phyloP scores from a whole-genome alignment of 2,329 filamentous ascomycete species.

The Penicillium verrucosum region DNA sequence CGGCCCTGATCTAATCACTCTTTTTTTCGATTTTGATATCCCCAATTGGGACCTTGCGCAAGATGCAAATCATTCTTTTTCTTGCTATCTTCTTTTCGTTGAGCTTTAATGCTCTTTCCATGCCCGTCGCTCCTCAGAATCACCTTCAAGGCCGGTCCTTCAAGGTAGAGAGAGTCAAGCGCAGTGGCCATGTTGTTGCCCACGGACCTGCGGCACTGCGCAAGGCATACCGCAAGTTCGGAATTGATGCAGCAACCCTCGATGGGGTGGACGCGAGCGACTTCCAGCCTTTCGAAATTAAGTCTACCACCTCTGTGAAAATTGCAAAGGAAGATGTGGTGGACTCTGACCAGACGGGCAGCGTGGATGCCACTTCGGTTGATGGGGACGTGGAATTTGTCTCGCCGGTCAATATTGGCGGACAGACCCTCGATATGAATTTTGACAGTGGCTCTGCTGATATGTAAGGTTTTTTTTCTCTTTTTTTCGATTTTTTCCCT shows the following conservation, averaged over 20 bases:
- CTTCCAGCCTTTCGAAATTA: constrained; percentile 31
- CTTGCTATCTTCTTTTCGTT: constrained; percentile 31
- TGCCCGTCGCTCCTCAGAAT: constrained; percentile 26
- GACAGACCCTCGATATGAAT: constrained; percentile 65
- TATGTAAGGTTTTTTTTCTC: constrained; percentile 47
- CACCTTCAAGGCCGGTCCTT: constrained; percentile 49
- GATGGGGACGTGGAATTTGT: constrained; percentile 68
- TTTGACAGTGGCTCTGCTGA: constrained; percentile 76
- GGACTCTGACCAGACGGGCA: constrained; percentile 45
- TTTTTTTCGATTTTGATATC: constrained; percentile 3
- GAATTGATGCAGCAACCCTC: constrained; percentile 49
- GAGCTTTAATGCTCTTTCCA: constrained; percentile 32
- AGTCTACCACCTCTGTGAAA: constrained; percentile 23
- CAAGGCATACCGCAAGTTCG: constrained; percentile 67
- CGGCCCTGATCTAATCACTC: constrained; percentile 17
- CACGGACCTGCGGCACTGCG: constrained; percentile 62
- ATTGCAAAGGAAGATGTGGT: constrained; percentile 25
- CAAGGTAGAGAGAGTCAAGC: constrained; percentile 57
- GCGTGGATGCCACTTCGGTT: constrained; percentile 63
- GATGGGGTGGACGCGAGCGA: constrained; percentile 35
- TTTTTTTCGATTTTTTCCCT: too few species aligned
- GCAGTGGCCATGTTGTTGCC: constrained; percentile 53
- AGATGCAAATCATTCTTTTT: constrained; percentile 30
- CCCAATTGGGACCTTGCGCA: constrained; percentile 4
- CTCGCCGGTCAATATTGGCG: constrained; percentile 65